These are phyloP conservation scores for Aspergillus avenaceus DNA, from an alignment of 495 filamentous ascomycete species.

Conservation along the genomic window DNA sequence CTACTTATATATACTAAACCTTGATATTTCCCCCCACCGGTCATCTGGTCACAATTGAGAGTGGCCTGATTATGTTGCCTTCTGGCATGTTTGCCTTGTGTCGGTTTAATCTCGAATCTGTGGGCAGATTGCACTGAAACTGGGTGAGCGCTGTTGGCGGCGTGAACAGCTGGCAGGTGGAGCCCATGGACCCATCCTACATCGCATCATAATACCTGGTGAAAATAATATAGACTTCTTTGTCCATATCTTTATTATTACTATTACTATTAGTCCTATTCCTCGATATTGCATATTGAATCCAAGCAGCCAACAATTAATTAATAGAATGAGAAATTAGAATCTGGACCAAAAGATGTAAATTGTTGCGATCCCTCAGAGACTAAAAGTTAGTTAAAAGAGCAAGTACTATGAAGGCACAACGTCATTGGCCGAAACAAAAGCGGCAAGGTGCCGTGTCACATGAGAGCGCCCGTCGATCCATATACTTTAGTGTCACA, in stretches of 20 bases:
- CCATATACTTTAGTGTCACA: constrained; percentile 1
- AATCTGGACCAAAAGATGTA: too few species aligned
- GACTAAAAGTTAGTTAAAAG: background rate
- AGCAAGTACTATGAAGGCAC: background rate
- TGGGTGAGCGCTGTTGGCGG: too few species aligned
- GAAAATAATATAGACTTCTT: background rate
- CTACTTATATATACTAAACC: too few species aligned
- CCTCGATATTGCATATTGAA: too few species aligned
- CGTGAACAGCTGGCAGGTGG: background rate
- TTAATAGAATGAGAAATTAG: too few species aligned
- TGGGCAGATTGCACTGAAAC: background rate
- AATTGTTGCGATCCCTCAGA: too few species aligned
- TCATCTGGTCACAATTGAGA: background rate
- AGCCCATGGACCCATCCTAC: background rate
- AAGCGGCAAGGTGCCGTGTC: constrained; percentile 4
- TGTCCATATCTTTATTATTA: background rate
- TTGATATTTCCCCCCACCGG: too few species aligned
- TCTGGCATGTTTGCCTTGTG: background rate
- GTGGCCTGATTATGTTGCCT: background rate
- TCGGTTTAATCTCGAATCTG: background rate
- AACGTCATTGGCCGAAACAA: background rate
- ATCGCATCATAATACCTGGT: background rate
- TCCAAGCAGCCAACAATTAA: too few species aligned
- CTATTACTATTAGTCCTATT: background rate
- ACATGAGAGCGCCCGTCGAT: constrained; percentile 11